Evolutionary conservation across 148 eudicot genomes (phyloP).

Genomic region (Rheum nobile): DNA sequence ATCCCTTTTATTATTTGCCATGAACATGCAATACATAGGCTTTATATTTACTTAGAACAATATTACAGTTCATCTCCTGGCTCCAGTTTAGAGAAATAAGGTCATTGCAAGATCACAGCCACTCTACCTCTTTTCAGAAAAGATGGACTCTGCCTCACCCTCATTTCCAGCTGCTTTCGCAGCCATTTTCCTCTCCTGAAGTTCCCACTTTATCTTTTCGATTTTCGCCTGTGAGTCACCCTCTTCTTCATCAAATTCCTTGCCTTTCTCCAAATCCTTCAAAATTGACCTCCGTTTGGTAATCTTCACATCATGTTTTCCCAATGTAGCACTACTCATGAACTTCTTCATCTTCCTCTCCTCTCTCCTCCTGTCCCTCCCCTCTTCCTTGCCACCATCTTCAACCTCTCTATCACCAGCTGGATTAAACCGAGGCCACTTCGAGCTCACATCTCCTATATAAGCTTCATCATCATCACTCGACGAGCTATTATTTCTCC

Average conservation of each 20-base stretch:
- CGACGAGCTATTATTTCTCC: constrained; percentile 27
- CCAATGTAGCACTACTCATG: constrained; percentile 67
- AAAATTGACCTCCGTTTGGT: constrained; percentile 32
- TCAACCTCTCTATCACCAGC: constrained; percentile 24
- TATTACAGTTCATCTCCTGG: neutral
- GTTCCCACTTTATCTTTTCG: constrained; percentile 40
- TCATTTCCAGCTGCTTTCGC: constrained; percentile 14
- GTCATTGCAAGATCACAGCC: neutral
- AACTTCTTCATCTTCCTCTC: constrained; percentile 25
- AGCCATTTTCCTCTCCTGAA: constrained; percentile 27
- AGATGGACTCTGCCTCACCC: constrained; percentile 35
- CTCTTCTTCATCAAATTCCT: constrained; percentile 39
- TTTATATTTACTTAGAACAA: neutral
- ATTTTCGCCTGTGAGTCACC: constrained; percentile 32
- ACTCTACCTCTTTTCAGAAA: constrained; percentile 53
- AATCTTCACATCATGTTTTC: constrained; percentile 55
- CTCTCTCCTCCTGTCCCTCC: constrained; percentile 15
- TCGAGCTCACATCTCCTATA: constrained; percentile 11
- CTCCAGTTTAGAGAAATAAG: neutral
- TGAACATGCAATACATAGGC: neutral
- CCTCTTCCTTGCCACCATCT: constrained; percentile 18
- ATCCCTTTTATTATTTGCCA: neutral
- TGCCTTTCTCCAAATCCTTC: constrained; percentile 39
- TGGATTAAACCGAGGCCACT: constrained; percentile 33
- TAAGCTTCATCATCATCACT: constrained; percentile 26